Base-by-base conservation (phyloP, 768 basidiomycete genomes). In the Pilatotrama ljubarskyi region DNA sequence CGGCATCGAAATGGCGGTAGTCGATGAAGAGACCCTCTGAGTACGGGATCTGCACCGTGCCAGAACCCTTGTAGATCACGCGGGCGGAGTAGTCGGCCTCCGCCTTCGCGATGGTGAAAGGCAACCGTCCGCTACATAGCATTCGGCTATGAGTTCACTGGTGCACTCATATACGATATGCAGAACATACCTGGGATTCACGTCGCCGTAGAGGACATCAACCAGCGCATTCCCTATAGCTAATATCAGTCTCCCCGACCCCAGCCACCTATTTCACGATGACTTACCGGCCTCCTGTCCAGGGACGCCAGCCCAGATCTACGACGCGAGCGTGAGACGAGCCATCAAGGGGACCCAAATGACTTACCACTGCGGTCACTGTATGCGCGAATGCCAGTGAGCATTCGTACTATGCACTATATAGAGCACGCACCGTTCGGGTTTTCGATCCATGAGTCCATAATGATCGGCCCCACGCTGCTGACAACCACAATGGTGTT, bases 401-500 rank as follows among this genome's bases (percentile, higher is more conserved):
- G n/a, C 22, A 38, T 4, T 40, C 14, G 11, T 43, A 15, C n/a
- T 1, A 20, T 22, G 5, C 2, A 1, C 10, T 8, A 9, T 50
- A 35, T 9, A 22, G 4, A 13, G 4, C 67, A 73, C 51, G 74
- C 76, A 61, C 79, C 70, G 53, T 82, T 82, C 4, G 77, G 77
- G 62, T 80, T 73, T 36, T 78, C 76, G 42, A 79, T 76, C 81
- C 81, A 82, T 7, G 72, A 64, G 60, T 79, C 74, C 37, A 74
- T 62, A 15, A 71, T 75, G 50, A 86, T 80, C 0, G 83, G 80
- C 0, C 88, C 88, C 46, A 87, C 86, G 8, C 81, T 78, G 68
- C 90, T 84, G 5, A 88, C 77, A 10, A 90, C 80, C 37, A 90
- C 88, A 36, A 91, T 75, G 0, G 85, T 87, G 65, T 83, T 81